A percentile compares a stretch with the other conserved stretches of the same genome.
These are phyloP conservation scores for Lachancea meyersii DNA, from an alignment of 805 yeast species.

Conservation along the genomic window DNA sequence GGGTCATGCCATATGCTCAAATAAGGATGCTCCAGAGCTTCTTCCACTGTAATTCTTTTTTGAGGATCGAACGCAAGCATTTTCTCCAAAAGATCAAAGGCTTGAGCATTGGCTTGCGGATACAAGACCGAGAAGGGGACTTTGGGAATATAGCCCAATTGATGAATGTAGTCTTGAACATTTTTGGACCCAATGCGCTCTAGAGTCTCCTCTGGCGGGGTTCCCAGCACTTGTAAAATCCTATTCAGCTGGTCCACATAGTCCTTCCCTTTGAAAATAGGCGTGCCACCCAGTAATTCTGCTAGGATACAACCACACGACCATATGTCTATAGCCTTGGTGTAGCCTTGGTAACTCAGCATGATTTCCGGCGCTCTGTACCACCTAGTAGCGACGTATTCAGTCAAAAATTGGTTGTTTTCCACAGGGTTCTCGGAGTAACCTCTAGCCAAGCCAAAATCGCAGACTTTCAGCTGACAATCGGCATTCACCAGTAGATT, in stretches of 20 bases:
- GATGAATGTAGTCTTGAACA: slow-evolving; percentile 87
- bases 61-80: slow-evolving; percentile 86
- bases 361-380: slow-evolving; percentile 97
- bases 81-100: slow-evolving; percentile 69
- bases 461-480: slow-evolving; percentile 94
- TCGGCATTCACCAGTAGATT: slow-evolving; percentile 90
- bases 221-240: slow-evolving; percentile 82
- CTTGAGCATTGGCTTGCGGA: slow-evolving; percentile 83
- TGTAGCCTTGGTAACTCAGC: slow-evolving; percentile 88
- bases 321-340: slow-evolving; percentile 97
- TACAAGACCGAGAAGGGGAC: slow-evolving; percentile 65
- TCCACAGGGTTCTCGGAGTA: slow-evolving; percentile 74
- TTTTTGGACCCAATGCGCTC: slow-evolving; percentile 72
- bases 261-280: slow-evolving; percentile 91
- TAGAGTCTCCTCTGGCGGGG: slow-evolving; percentile 72
- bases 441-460: slow-evolving; percentile 93
- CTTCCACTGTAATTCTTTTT: slow-evolving; percentile 77
- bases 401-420: slow-evolving; percentile 91
- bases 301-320: slow-evolving; percentile 96
- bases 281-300: slow-evolving; percentile 83
- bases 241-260: slow-evolving; percentile 92
- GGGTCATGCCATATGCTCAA: slow-evolving; percentile 89
- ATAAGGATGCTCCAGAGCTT: slow-evolving; percentile 87
- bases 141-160: slow-evolving; percentile 75
- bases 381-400: slow-evolving; percentile 98